phyloP scores from a whole-genome alignment of 2,329 filamentous ascomycete genomes.

The Venturia carpophila region DNA sequence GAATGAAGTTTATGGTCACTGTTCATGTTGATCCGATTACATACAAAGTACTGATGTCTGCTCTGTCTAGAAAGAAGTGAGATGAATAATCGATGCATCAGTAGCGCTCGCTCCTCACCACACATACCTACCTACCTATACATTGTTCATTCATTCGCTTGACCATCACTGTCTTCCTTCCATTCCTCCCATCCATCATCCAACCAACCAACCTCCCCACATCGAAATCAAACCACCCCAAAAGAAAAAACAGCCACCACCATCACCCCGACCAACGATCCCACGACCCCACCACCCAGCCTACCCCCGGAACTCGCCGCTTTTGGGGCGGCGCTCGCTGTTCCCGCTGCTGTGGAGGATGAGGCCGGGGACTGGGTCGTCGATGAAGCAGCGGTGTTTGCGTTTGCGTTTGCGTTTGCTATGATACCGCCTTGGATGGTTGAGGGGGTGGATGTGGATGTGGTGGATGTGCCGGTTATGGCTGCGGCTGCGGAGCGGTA shows the following conservation, averaged over 20 bases:
- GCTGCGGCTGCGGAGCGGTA: neutral
- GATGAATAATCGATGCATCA: neutral
- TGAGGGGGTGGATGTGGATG: neutral
- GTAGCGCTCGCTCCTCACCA: no score
- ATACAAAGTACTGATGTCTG: no score
- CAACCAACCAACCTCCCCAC: neutral
- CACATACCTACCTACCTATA: no score
- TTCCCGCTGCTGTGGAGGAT: neutral
- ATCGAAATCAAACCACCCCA: neutral
- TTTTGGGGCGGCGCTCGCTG: neutral
- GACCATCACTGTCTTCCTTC: no score
- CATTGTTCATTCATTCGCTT: neutral
- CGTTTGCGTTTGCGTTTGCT: neutral
- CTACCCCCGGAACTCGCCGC: neutral
- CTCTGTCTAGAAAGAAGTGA: no score
- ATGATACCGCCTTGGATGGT: conserved; percentile 1
- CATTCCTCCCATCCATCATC: neutral
- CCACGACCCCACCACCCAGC: neutral
- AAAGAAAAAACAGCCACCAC: no score
- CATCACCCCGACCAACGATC: neutral
- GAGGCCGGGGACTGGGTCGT: neutral
- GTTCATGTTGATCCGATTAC: no score
- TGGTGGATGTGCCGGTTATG: no score
- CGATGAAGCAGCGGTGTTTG: neutral
- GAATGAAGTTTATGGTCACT: no score